phyloP scores from a whole-genome alignment of 1,284 basidiomycete species.

The Chondrostereum purpureum region DNA sequence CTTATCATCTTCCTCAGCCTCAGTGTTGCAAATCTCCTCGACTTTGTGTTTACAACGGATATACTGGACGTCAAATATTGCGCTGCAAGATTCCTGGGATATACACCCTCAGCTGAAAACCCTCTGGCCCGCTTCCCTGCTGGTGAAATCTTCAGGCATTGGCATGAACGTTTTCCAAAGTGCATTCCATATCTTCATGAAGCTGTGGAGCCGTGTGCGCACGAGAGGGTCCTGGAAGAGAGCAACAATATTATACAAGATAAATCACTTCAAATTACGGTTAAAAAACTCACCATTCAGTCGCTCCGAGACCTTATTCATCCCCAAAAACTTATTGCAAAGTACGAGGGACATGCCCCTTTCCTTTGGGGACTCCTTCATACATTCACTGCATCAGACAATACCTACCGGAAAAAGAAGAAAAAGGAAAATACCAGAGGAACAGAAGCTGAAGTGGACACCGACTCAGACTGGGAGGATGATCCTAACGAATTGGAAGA shows the following conservation, averaged over 20 bases:
- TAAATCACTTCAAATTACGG: constrained; percentile 2
- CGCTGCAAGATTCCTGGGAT: constrained; percentile 7
- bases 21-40: constrained; percentile 5
- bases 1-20: constrained; percentile 7
- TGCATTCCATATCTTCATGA: too few species aligned
- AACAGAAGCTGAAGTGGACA: too few species aligned
- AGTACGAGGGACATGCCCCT: constrained; percentile 1
- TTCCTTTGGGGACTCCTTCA: constrained; percentile 7
- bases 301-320: constrained; percentile 6
- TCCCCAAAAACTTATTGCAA: constrained; percentile 2
- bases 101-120: constrained; percentile 1
- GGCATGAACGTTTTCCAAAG: too few species aligned
- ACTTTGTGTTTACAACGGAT: constrained; percentile 7
- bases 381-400: constrained; percentile 7
- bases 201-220: too few species aligned
- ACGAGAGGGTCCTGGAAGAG: constrained; percentile 1
- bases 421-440: too few species aligned
- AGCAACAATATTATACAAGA: constrained; percentile 6
- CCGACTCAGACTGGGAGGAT: too few species aligned
- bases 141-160: constrained; percentile 3
- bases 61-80: constrained; percentile 5
- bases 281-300: constrained; percentile 1
- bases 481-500: too few species aligned
- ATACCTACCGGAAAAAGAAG: too few species aligned
- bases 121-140: constrained; percentile 1